These are phyloP conservation scores for Debaryomyces nepalensis DNA, from an alignment of 1,139 yeast genomes.

Conservation along the genomic window DNA sequence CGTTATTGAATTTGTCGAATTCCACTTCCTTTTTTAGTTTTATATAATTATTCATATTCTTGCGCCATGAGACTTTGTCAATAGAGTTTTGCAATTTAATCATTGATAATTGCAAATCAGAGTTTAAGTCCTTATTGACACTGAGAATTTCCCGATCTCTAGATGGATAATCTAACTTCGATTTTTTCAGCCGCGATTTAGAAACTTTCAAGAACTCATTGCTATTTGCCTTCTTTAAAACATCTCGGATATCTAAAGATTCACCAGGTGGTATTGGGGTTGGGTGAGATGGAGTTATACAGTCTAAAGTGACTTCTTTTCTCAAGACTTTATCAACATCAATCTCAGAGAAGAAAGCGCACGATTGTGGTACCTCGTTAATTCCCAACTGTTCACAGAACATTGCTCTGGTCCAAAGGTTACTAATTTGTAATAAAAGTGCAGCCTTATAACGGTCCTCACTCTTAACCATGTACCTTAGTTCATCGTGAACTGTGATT, in stretches of 20 bases:
- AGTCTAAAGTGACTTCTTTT: conserved; percentile 86
- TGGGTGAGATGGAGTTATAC: conserved; percentile 89
- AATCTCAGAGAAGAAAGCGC: conserved; percentile 94
- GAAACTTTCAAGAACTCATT: conserved; percentile 25
- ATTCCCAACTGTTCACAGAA: conserved; percentile 93
- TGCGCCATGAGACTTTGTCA: conserved; percentile 32
- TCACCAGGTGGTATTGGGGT: conserved; percentile 78
- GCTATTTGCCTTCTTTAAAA: conserved; percentile 44
- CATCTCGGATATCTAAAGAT: conserved; percentile 60
- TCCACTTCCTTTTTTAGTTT: conserved; percentile 16
- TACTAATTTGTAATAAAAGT: conserved; percentile 82
- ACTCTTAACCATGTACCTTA: conserved; percentile 76
- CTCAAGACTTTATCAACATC: conserved; percentile 88
- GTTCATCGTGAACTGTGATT: conserved; percentile 94
- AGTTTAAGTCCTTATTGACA: conserved; percentile 27
- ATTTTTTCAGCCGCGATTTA: conserved; percentile 1
- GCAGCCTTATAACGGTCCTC: conserved; percentile 78
- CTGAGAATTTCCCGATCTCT: conserved; percentile 30
- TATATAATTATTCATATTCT: conserved; percentile 24
- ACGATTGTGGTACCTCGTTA: conserved; percentile 86
- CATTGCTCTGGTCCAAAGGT: conserved; percentile 95
- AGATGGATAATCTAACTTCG: conserved; percentile 24
- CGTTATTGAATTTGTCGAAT: conserved; percentile 2
- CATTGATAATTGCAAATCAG: conserved; percentile 26
- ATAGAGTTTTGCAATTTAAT: conserved; percentile 36